phyloP scores from a whole-genome alignment of 78 protist species.

The Anaeramoeba ignava region DNA sequence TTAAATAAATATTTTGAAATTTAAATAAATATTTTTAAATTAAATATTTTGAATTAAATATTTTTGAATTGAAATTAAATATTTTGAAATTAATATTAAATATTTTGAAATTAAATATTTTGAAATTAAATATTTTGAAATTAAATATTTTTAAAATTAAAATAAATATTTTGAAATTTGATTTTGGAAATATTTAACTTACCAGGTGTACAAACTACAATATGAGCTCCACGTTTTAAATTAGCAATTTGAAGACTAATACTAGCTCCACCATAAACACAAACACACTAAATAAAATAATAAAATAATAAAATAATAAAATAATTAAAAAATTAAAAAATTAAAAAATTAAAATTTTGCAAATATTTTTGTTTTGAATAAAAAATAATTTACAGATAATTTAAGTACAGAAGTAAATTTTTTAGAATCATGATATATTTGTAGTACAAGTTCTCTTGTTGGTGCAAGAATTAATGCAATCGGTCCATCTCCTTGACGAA shows the following conservation, averaged over 20 bases:
- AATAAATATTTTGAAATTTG: too few species aligned
- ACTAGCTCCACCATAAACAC: conserved; percentile 88
- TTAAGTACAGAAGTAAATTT: conserved; percentile 21
- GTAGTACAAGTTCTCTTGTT: conserved; percentile 90
- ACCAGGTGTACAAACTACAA: conserved; percentile 93
- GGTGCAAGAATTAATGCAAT: conserved; percentile 83
- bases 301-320: background rate
- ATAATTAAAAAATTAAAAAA: background rate
- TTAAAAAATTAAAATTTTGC: background rate
- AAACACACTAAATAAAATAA: conserved; percentile 21
- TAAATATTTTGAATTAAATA: too few species aligned
- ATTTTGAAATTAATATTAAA: too few species aligned
- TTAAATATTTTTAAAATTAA: too few species aligned
- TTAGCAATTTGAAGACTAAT: conserved; percentile 83
- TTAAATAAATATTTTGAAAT: too few species aligned
- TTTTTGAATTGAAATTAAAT: too few species aligned
- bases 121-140: too few species aligned
- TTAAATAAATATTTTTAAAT: too few species aligned
- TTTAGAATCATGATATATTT: conserved; percentile 55
- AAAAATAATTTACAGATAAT: background rate
- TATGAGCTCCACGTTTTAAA: conserved; percentile 75
- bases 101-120: too few species aligned
- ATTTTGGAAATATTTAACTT: too few species aligned
- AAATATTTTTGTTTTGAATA: background rate
- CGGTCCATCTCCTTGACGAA: conserved; percentile 79